Percentiles rank a stretch among this genome's conserved stretches.
Evolutionary conservation across 805 yeast genomes (phyloP).

Genomic region (Candida silvatica): DNA sequence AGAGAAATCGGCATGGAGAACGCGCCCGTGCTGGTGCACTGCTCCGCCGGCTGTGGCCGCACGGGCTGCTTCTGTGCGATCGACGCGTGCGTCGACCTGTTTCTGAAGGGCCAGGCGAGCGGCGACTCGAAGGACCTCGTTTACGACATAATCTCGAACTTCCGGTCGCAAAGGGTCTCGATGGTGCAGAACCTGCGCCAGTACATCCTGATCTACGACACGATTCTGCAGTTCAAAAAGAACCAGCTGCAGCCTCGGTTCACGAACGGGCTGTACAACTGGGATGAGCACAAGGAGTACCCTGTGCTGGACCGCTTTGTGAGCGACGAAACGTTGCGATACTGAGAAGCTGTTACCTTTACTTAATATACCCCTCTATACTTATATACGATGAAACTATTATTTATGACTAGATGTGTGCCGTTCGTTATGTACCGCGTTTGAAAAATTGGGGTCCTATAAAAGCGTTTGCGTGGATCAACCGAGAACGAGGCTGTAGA

Average conservation of each 20-base stretch:
- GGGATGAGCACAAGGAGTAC: not conserved
- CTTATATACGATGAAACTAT: conserved; percentile 21
- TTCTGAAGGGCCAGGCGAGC: conserved; percentile 8
- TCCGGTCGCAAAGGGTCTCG: conserved; percentile 43
- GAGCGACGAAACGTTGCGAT: no score
- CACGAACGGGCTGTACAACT: not conserved
- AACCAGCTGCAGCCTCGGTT: conserved; percentile 5
- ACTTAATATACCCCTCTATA: not conserved
- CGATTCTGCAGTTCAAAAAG: conserved; percentile 21
- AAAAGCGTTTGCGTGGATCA: no score
- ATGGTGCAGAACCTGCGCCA: conserved; percentile 55
- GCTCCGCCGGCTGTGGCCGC: conserved; percentile 97
- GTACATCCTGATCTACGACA: conserved; percentile 42
- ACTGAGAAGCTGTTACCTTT: no score
- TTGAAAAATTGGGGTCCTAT: no score
- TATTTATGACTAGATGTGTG: conserved; percentile 1
- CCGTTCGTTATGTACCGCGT: no score
- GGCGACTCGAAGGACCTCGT: conserved; percentile 29
- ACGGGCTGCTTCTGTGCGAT: conserved; percentile 83
- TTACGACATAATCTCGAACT: conserved; percentile 35
- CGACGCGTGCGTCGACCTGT: conserved; percentile 46
- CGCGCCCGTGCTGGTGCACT: conserved; percentile 66
- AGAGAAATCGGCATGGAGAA: conserved; percentile 8
- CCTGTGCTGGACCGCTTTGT: not conserved
- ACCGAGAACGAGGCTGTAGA: conserved; percentile 46